Evolutionary conservation across 805 yeast species (phyloP).

Genomic region (Saturnispora ahearnii): DNA sequence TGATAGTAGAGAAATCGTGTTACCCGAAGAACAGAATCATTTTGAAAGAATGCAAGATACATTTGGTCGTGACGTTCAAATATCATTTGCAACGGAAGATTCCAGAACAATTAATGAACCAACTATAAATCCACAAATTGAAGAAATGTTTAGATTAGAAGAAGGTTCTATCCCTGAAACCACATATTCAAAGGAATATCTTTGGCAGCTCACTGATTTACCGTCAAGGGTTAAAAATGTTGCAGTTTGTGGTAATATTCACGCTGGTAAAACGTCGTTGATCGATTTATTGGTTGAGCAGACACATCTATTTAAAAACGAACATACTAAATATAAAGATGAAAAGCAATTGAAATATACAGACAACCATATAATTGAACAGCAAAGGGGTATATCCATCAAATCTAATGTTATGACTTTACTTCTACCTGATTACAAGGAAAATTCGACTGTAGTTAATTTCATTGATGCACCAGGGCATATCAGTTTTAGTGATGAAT

Average conservation of each 20-base stretch:
- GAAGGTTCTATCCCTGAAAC: constrained; percentile 50
- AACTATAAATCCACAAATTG: constrained; percentile 44
- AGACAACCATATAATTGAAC: constrained; percentile 64
- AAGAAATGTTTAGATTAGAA: constrained; percentile 39
- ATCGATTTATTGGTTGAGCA: constrained; percentile 58
- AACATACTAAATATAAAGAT: constrained; percentile 30
- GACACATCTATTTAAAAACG: constrained; percentile 43
- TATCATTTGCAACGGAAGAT: constrained; percentile 44
- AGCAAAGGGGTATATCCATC: constrained; percentile 60
- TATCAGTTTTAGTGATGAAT: constrained; percentile 71
- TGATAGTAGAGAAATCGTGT: constrained; percentile 24
- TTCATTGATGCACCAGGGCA: constrained; percentile 91
- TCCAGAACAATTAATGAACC: constrained; percentile 47
- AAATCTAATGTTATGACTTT: constrained; percentile 55
- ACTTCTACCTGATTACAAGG: constrained; percentile 42
- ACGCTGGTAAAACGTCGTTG: constrained; percentile 80
- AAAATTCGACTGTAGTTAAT: constrained; percentile 50
- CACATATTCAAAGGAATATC: constrained; percentile 52
- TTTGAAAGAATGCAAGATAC: constrained; percentile 37
- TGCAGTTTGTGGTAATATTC: constrained; percentile 69
- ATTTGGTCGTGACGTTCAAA: constrained; percentile 57
- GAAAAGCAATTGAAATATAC: constrained; percentile 48
- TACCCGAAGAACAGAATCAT: constrained; percentile 38
- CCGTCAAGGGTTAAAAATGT: constrained; percentile 68
- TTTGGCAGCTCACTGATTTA: constrained; percentile 35